A percentile compares a stretch with the other conserved stretches of the same genome.
phyloP scores from a whole-genome alignment of 345 rosid genomes.

The Hibiscus trionum region DNA sequence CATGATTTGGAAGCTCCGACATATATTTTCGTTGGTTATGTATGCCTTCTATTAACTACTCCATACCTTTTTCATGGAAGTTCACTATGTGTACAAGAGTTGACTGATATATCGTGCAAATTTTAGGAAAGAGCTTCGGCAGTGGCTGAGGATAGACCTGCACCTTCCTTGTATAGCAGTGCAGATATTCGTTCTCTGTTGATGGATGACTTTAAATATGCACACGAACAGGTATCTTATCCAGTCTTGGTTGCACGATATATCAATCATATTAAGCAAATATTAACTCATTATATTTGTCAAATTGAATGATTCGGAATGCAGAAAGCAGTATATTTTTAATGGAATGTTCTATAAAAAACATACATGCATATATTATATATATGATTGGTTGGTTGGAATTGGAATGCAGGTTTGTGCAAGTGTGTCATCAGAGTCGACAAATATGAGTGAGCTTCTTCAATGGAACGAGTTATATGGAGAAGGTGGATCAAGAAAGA shows the following conservation, averaged over 20 bases:
- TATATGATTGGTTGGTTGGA: background rate
- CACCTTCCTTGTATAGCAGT: conserved; percentile 66
- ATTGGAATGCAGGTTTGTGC: conserved; percentile 68
- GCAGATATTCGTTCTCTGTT: conserved; percentile 61
- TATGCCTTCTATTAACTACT: background rate
- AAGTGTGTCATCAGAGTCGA: conserved; percentile 86
- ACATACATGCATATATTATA: background rate
- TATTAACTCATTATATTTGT: background rate
- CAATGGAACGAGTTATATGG: conserved; percentile 98
- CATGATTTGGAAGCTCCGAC: background rate
- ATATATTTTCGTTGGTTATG: background rate
- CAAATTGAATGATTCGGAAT: background rate
- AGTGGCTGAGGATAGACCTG: conserved; percentile 52
- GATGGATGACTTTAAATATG: conserved; percentile 73
- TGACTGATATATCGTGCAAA: background rate
- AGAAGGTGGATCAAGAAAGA: conserved; percentile 97
- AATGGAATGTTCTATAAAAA: background rate
- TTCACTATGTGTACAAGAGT: background rate
- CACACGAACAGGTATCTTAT: conserved; percentile 81
- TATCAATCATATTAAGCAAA: background rate
- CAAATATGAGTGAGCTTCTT: conserved; percentile 85
- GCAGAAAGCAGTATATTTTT: background rate
- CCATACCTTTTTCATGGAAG: background rate
- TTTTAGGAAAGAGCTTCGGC: conserved; percentile 66
- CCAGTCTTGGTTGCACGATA: no score